These are phyloP conservation scores for Aspergillus texensis DNA, from an alignment of 2,329 filamentous ascomycete genomes.

Conservation along the genomic window DNA sequence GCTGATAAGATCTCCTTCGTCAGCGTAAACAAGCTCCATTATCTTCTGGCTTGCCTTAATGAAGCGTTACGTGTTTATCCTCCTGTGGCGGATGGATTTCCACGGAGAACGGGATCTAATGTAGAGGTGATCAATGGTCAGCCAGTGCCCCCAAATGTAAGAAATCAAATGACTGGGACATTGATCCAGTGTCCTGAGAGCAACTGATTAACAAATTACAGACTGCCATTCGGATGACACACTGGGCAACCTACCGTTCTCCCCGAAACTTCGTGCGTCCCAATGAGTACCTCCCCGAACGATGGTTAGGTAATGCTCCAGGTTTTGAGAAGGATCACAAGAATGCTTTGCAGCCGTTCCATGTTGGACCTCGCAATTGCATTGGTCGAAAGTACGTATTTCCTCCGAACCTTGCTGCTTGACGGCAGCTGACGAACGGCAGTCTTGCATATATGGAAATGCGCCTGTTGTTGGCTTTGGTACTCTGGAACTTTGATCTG, in stretches of 20 bases:
- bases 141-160: conserved; percentile 6
- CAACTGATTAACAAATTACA: background rate
- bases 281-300: conserved; percentile 34
- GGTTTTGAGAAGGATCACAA: conserved; percentile 25
- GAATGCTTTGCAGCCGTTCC: conserved; percentile 37
- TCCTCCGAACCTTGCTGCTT: background rate
- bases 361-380: conserved; percentile 39
- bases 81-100: conserved; percentile 33
- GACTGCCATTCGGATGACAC: conserved; percentile 8
- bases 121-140: conserved; percentile 2
- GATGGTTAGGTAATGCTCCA: conserved; percentile 32
- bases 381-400: conserved; percentile 34
- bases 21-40: conserved; percentile 33
- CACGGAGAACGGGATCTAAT: conserved; percentile 4
- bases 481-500: conserved; percentile 54
- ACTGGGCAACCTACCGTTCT: conserved; percentile 28
- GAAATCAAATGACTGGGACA: background rate
- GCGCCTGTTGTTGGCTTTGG: conserved; percentile 48
- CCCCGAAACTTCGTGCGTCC: conserved; percentile 28
- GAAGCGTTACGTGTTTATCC: conserved; percentile 53
- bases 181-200: background rate
- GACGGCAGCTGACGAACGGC: background rate
- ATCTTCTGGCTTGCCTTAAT: conserved; percentile 51
- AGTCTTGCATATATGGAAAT: conserved; percentile 55
- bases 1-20: conserved; percentile 3